Evolutionary conservation across 805 yeast species (phyloP).

Genomic region (Vanderwaltozyma polyspora): DNA sequence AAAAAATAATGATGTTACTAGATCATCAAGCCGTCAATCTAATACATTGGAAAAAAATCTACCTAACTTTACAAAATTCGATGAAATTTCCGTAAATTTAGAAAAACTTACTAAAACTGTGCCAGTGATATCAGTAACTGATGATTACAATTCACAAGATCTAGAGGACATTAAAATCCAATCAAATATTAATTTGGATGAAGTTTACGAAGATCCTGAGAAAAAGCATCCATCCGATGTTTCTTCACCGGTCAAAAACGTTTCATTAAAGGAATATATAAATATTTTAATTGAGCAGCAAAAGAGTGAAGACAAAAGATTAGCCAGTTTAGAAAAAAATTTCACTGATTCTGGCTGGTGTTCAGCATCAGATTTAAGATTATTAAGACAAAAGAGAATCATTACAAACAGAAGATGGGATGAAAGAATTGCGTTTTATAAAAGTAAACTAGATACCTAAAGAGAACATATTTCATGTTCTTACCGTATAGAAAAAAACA

Average conservation of each 20-base stretch:
- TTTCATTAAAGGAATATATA: constrained; percentile 15
- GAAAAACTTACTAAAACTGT: constrained; percentile 14
- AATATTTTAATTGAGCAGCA: constrained; percentile 17
- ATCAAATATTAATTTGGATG: constrained; percentile 16
- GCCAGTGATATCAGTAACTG: constrained; percentile 19
- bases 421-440: constrained; percentile 20
- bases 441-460: constrained; percentile 1
- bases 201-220: constrained; percentile 2
- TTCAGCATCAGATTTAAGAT: constrained; percentile 16
- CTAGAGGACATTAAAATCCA: constrained; percentile 13
- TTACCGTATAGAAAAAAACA: too few relatives aligned
- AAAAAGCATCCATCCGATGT: neutral
- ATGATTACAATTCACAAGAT: constrained; percentile 10
- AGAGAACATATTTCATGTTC: too few relatives aligned
- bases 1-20: neutral
- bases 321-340: constrained; percentile 16
- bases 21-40: neutral
- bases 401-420: constrained; percentile 24
- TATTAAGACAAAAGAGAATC: constrained; percentile 18
- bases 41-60: neutral
- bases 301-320: constrained; percentile 20
- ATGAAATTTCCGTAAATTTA: constrained; percentile 9
- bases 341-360: constrained; percentile 23
- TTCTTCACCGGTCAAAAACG: neutral
- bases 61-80: neutral